Evolutionary conservation across 2,329 filamentous ascomycete genomes (phyloP).

Genomic region (Cyanodermella asteris): DNA sequence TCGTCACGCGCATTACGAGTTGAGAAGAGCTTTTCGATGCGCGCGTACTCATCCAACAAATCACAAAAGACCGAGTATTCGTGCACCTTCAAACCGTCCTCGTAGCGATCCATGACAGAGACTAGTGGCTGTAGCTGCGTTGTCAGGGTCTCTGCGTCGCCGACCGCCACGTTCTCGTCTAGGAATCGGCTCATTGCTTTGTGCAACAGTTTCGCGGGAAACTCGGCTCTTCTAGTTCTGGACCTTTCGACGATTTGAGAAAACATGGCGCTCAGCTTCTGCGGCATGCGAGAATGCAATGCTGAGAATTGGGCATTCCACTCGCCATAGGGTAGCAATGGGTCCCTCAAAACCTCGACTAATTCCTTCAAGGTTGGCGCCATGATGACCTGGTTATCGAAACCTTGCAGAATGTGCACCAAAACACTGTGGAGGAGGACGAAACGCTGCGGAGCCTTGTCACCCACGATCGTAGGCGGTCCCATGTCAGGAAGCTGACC

Average conservation of each 20-base stretch:
- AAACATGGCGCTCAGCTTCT: slow-evolving; percentile 68
- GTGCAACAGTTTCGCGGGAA: slow-evolving; percentile 69
- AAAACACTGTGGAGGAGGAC: slow-evolving; percentile 55
- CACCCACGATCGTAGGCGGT: slow-evolving; percentile 66
- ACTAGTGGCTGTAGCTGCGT: slow-evolving; percentile 52
- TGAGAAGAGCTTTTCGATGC: slow-evolving; percentile 72
- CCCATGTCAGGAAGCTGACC: slow-evolving; percentile 77
- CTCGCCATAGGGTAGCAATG: slow-evolving; percentile 84
- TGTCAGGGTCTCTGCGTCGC: slow-evolving; percentile 53
- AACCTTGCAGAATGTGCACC: slow-evolving; percentile 73
- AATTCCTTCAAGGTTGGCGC: slow-evolving; percentile 63
- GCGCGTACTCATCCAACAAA: slow-evolving; percentile 62
- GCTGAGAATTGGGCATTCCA: slow-evolving; percentile 93
- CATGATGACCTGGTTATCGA: slow-evolving; percentile 97
- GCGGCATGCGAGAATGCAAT: slow-evolving; percentile 90
- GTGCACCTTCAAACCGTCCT: slow-evolving; percentile 72
- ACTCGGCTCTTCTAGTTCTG: slow-evolving; percentile 57
- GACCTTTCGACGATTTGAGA: slow-evolving; percentile 71
- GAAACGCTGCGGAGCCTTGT: slow-evolving; percentile 80
- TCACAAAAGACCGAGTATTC: slow-evolving; percentile 65
- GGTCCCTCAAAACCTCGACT: slow-evolving; percentile 71
- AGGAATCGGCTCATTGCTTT: slow-evolving; percentile 77
- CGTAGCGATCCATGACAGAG: slow-evolving; percentile 57
- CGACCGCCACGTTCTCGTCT: slow-evolving; percentile 56
- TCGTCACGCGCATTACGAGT: slow-evolving; percentile 71